phyloP scores from a whole-genome alignment of 2,329 filamentous ascomycete species.

The Calycina marina region DNA sequence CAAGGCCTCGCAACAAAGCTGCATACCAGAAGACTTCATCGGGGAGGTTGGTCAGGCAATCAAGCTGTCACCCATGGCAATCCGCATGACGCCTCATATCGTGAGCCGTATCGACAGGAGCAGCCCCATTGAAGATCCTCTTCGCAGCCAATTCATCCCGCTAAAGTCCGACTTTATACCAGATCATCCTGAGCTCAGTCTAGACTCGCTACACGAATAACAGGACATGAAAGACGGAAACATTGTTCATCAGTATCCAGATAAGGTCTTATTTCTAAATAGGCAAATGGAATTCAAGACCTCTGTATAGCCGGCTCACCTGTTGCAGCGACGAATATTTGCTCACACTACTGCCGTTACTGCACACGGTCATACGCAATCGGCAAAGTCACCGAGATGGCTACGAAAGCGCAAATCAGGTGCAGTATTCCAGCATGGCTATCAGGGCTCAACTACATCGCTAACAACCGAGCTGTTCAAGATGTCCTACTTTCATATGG shows the following conservation, averaged over 20 bases:
- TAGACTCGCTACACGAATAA: constrained; percentile 45
- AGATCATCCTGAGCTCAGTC: constrained; percentile 37
- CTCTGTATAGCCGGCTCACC: too few species aligned
- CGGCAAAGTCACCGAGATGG: constrained; percentile 36
- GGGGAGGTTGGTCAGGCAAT: constrained; percentile 38
- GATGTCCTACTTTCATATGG: constrained; percentile 51
- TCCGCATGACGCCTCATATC: constrained; percentile 45
- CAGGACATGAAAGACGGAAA: constrained; percentile 40
- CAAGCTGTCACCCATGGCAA: constrained; percentile 40
- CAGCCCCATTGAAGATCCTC: constrained; percentile 41
- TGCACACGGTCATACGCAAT: constrained; percentile 48
- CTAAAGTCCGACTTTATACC: constrained; percentile 34
- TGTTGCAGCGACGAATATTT: constrained; percentile 37
- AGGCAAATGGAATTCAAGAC: constrained; percentile 27
- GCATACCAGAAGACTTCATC: constrained; percentile 37
- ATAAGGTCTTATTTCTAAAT: constrained; percentile 49
- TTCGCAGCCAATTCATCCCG: constrained; percentile 46
- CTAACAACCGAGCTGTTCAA: constrained; percentile 30
- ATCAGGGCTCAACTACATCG: constrained; percentile 41
- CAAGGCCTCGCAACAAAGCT: constrained; percentile 23
- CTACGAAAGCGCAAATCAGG: constrained; percentile 29
- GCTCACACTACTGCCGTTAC: constrained; percentile 47
- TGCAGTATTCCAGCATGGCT: constrained; percentile 35
- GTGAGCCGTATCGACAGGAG: constrained; percentile 44
- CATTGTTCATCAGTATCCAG: constrained; percentile 47